These are phyloP conservation scores for Pestalotiopsis fici DNA, from an alignment of 2,329 filamentous ascomycete species.

Conservation along the genomic window DNA sequence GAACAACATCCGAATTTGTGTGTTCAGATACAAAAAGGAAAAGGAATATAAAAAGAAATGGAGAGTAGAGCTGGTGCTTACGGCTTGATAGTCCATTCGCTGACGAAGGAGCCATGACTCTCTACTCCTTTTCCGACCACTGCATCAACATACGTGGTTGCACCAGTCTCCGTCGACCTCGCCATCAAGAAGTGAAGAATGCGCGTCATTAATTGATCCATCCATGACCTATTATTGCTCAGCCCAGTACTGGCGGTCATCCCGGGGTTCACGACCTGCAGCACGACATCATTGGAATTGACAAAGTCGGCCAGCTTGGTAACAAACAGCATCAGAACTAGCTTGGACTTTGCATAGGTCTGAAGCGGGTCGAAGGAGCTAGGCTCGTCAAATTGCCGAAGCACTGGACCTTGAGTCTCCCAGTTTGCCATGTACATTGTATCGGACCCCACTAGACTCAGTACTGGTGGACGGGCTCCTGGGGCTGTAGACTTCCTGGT, in stretches of 20 bases:
- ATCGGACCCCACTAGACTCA: slow-evolving; percentile 29
- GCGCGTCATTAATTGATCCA: not conserved
- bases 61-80: not conserved
- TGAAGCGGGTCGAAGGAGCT: slow-evolving; percentile 10
- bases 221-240: not conserved
- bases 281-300: not conserved
- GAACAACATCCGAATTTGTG: too few relatives aligned
- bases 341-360: slow-evolving; percentile 22
- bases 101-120: not conserved
- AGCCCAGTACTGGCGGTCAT: not conserved
- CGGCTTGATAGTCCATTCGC: not conserved
- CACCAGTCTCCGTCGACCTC: not conserved
- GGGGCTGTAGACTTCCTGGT: slow-evolving; percentile 7
- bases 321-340: not conserved
- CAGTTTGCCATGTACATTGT: slow-evolving; percentile 15
- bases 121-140: not conserved
- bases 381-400: slow-evolving; percentile 13
- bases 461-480: slow-evolving; percentile 11
- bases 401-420: slow-evolving; percentile 15
- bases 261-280: not conserved
- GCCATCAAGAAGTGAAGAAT: not conserved
- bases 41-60: not conserved
- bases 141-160: not conserved
- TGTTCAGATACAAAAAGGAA: too few relatives aligned
- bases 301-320: slow-evolving; percentile 5